Evolutionary conservation across 1,284 basidiomycete species (phyloP).

Genomic region (Marasmius sp.): DNA sequence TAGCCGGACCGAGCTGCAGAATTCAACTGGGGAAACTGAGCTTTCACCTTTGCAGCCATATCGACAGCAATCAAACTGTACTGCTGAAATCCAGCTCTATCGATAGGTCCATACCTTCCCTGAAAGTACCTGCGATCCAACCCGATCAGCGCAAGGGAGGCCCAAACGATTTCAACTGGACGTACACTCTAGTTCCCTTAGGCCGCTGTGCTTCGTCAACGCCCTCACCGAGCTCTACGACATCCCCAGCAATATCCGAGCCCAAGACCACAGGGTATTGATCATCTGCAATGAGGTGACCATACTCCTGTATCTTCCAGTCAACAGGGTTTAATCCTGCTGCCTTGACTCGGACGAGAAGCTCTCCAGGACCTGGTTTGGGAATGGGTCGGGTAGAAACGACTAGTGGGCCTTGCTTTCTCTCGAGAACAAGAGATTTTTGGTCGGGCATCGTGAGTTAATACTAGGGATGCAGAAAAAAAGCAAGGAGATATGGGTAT

Average conservation of each 20-base stretch:
- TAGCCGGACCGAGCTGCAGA: background rate
- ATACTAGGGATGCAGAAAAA: background rate
- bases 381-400: constrained; percentile 26
- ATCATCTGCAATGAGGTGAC: constrained; percentile 13
- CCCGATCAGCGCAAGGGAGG: background rate
- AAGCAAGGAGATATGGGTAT: too few relatives aligned
- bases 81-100: constrained; percentile 48
- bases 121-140: constrained; percentile 37
- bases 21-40: too few relatives aligned
- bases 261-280: constrained; percentile 48
- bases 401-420: constrained; percentile 1
- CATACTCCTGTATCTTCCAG: constrained; percentile 37
- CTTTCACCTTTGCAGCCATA: constrained; percentile 40
- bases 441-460: background rate
- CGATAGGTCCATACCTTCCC: constrained; percentile 30
- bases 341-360: constrained; percentile 44
- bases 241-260: constrained; percentile 56
- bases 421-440: constrained; percentile 9
- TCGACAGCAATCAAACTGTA: constrained; percentile 41
- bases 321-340: constrained; percentile 49
- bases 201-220: constrained; percentile 41
- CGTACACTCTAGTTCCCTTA: constrained; percentile 60
- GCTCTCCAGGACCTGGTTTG: constrained; percentile 37
- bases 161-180: constrained; percentile 3
- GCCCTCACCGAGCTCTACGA: constrained; percentile 52